phyloP scores from a whole-genome alignment of 345 rosid species.

The Acer yangbiense region DNA sequence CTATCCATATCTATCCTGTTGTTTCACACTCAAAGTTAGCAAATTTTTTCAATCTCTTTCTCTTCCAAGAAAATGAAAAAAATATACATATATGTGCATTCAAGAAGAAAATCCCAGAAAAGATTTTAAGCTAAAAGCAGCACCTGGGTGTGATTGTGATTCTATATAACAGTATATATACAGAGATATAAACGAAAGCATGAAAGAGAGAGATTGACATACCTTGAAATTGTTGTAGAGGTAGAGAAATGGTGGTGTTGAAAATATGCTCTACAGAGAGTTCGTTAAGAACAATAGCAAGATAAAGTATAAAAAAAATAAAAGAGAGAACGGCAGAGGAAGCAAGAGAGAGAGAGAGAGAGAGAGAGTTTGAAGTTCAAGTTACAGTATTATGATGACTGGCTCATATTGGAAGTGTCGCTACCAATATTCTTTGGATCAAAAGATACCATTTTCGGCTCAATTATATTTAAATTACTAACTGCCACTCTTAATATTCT shows the following conservation, averaged over 20 bases:
- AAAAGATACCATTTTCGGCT: conserved; percentile 3
- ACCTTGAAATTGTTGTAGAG: conserved; percentile 15
- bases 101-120: neutral
- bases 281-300: conserved; percentile 10
- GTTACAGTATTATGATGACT: conserved; percentile 11
- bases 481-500: neutral
- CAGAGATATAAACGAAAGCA: neutral
- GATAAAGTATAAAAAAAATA: conserved; percentile 6
- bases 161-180: neutral
- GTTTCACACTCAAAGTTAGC: conserved; percentile 12
- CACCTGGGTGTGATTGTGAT: conserved; percentile 2
- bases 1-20: conserved; percentile 43
- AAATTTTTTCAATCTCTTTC: neutral
- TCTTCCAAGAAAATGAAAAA: too few relatives aligned
- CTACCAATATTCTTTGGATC: neutral
- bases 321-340: conserved; percentile 18
- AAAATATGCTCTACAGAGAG: neutral
- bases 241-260: conserved; percentile 2
- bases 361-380: neutral
- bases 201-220: conserved; percentile 1
- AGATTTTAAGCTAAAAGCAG: neutral
- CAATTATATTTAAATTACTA: neutral
- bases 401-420: conserved; percentile 39
- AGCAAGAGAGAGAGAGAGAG: neutral
- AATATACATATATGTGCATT: too few relatives aligned